Percentiles rank a stretch among this genome's conserved stretches.
Evolutionary conservation across 306 rosid genomes (phyloP).

Genomic region (Urtica urens): DNA sequence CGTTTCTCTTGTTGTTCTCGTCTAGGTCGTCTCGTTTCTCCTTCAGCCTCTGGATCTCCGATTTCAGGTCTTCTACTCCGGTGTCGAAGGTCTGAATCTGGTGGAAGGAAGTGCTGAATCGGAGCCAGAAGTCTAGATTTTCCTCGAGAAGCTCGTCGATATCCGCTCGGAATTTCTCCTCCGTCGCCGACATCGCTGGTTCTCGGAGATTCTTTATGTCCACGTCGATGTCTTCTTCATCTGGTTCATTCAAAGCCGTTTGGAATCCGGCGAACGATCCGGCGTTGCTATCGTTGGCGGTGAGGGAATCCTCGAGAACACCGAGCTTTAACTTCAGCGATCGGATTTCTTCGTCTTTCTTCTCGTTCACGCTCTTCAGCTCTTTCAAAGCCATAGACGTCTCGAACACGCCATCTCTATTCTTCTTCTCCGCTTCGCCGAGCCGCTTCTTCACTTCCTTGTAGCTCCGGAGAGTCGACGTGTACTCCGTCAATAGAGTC

Average conservation of each 20-base stretch:
- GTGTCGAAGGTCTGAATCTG: constrained; percentile 65
- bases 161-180: constrained; percentile 49
- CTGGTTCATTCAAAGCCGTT: not conserved
- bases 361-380: constrained; percentile 42
- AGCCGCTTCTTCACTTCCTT: constrained; percentile 72
- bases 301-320: constrained; percentile 42
- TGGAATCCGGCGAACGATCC: not conserved
- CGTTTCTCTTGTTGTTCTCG: constrained; percentile 18
- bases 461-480: constrained; percentile 67
- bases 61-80: constrained; percentile 45
- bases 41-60: constrained; percentile 43
- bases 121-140: constrained; percentile 80
- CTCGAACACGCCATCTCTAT: constrained; percentile 26
- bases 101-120: constrained; percentile 59
- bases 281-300: constrained; percentile 26
- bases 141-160: constrained; percentile 84
- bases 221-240: constrained; percentile 2
- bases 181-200: constrained; percentile 38
- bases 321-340: constrained; percentile 51
- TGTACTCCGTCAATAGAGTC: constrained; percentile 58
- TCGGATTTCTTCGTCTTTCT: constrained; percentile 78
- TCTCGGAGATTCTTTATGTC: constrained; percentile 25
- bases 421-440: constrained; percentile 44
- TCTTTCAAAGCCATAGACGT: constrained; percentile 45
- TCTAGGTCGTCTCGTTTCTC: constrained; percentile 36